phyloP scores from a whole-genome alignment of 768 basidiomycete species.

The Hygrophoropsis aurantiaca region DNA sequence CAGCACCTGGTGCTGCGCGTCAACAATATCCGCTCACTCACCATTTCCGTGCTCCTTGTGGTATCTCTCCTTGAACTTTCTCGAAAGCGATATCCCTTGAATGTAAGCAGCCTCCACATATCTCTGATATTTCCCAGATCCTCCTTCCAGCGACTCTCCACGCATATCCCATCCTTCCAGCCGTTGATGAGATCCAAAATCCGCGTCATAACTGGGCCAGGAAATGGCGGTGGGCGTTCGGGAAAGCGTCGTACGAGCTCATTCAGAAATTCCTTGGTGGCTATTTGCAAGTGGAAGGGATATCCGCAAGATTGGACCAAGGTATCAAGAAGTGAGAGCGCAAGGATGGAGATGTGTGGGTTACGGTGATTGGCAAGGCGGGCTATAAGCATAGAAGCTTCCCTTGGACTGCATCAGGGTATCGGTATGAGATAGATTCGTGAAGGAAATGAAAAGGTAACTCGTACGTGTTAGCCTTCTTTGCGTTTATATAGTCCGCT shows the following conservation, averaged over 20 bases:
- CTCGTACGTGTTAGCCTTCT: slow-evolving; percentile 94
- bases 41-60: slow-evolving; percentile 18
- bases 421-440: slow-evolving; percentile 3
- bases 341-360: slow-evolving; percentile 85
- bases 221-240: slow-evolving; percentile 94
- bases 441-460: slow-evolving; percentile 4
- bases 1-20: too few relatives aligned
- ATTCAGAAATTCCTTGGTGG: slow-evolving; percentile 97
- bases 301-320: slow-evolving; percentile 96
- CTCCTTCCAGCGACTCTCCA: slow-evolving; percentile 89
- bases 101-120: slow-evolving; percentile 92
- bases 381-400: slow-evolving; percentile 84
- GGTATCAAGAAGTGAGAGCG: slow-evolving; percentile 84
- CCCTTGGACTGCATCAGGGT: slow-evolving; percentile 67
- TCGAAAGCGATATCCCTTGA: slow-evolving; percentile 88
- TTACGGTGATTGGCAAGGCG: slow-evolving; percentile 89
- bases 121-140: slow-evolving; percentile 96
- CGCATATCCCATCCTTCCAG: slow-evolving; percentile 95
- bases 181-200: slow-evolving; percentile 89
- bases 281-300: slow-evolving; percentile 93
- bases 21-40: too few relatives aligned
- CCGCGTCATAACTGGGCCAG: slow-evolving; percentile 90
- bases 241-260: slow-evolving; percentile 98
- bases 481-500: slow-evolving; percentile 88
- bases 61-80: slow-evolving; percentile 35